Conservation (phyloP, 805 yeast species). For the Spathaspora sp. region DNA sequence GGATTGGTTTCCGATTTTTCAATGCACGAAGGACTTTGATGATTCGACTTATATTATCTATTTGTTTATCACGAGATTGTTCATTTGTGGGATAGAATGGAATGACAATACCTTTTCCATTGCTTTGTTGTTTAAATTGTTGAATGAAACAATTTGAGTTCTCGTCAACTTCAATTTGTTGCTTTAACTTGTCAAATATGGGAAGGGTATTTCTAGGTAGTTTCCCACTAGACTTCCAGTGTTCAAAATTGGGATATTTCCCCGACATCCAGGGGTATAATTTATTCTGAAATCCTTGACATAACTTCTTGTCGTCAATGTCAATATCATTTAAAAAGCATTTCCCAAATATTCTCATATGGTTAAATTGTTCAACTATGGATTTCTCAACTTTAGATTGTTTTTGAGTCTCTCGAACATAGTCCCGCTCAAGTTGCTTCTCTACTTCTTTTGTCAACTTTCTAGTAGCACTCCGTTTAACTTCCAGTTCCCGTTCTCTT, state of each 20-base stretch:
- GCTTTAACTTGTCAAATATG: constrained; percentile 3
- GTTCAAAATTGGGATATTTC: constrained; percentile 17
- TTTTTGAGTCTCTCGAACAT: not conserved
- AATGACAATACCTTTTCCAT: constrained; percentile 31
- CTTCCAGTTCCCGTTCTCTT: constrained; percentile 10
- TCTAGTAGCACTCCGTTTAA: not conserved
- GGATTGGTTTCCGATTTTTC: constrained; percentile 27
- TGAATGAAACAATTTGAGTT: constrained; percentile 12
- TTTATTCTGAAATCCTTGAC: constrained; percentile 9
- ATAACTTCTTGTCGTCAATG: constrained; percentile 9
- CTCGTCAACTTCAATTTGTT: not conserved
- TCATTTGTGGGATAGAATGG: constrained; percentile 18
- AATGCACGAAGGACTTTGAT: constrained; percentile 22
- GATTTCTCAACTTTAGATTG: constrained; percentile 15
- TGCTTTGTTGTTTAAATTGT: constrained; percentile 10
- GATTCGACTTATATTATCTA: constrained; percentile 17
- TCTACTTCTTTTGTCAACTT: not conserved
- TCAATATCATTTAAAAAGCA: constrained; percentile 12
- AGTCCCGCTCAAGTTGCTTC: not conserved
- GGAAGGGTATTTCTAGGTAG: constrained; percentile 11
- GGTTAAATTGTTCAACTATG: constrained; percentile 15
- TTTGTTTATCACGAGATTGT: constrained; percentile 10
- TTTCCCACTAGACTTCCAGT: constrained; percentile 11
- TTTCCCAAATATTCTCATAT: constrained; percentile 23
- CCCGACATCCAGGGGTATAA: constrained; percentile 30